Conservation (phyloP, 805 yeast genomes). For the Candida awuae region DNA sequence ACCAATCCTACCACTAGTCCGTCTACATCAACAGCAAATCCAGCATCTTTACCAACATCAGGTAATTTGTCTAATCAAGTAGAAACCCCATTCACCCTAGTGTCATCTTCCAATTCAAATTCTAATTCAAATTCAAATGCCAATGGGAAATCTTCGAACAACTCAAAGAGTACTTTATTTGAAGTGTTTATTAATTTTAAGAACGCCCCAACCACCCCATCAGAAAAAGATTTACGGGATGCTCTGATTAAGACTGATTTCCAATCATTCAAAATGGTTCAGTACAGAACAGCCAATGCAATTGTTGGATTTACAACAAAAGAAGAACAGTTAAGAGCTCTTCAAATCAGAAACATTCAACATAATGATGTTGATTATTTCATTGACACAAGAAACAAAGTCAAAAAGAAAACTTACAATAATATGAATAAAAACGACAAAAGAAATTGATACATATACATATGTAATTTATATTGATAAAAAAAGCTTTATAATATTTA, state of each 20-base stretch:
- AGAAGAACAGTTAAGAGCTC: constrained; percentile 4
- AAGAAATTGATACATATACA: neutral
- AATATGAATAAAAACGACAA: neutral
- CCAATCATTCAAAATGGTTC: neutral
- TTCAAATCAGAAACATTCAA: constrained; percentile 1
- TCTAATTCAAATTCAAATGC: neutral
- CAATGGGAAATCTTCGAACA: neutral
- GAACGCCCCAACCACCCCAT: neutral
- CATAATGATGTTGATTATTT: neutral
- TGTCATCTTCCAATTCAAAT: neutral
- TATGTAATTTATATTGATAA: neutral
- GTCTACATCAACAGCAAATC: neutral
- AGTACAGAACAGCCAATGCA: constrained; percentile 1
- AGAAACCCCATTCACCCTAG: neutral
- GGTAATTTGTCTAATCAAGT: no score
- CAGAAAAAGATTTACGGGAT: neutral
- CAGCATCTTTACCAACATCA: neutral
- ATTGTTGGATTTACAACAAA: constrained; percentile 3
- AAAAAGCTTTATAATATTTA: no score
- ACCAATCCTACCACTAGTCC: neutral
- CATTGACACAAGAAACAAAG: constrained; percentile 2
- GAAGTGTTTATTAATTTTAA: constrained; percentile 7
- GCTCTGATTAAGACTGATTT: neutral
- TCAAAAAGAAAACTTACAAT: neutral
- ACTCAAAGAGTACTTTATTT: neutral